phyloP scores from a whole-genome alignment of 2,329 filamentous ascomycete genomes.

The Aspergillus luchuensis region DNA sequence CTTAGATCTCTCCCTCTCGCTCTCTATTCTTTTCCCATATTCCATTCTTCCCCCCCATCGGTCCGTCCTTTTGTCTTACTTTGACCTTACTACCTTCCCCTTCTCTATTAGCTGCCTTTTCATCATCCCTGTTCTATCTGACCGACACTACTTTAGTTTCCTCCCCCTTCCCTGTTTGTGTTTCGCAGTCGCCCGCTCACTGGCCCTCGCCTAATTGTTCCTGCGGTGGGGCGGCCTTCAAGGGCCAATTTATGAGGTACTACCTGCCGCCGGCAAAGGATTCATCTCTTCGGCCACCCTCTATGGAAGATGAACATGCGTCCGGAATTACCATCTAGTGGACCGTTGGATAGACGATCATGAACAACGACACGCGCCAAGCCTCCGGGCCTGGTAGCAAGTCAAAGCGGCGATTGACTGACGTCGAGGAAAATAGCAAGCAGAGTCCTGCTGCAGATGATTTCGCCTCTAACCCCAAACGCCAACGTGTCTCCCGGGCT shows the following conservation, averaged over 20 bases:
- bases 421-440: conserved; percentile 34
- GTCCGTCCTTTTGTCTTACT: background rate
- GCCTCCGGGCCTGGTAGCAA: conserved; percentile 31
- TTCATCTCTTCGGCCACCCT: conserved; percentile 27
- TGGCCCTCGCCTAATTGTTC: background rate
- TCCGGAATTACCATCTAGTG: conserved; percentile 24
- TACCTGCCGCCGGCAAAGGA: conserved; percentile 32
- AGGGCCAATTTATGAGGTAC: conserved; percentile 12
- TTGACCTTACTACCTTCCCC: background rate
- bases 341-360: conserved; percentile 31
- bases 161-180: background rate
- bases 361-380: conserved; percentile 38
- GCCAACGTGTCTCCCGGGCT: conserved; percentile 67
- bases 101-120: background rate
- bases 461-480: conserved; percentile 50
- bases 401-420: conserved; percentile 34
- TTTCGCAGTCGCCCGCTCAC: background rate
- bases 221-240: conserved; percentile 11
- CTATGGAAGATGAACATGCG: conserved; percentile 33
- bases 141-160: background rate
- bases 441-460: conserved; percentile 30
- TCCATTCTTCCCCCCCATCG: conserved; percentile 1
- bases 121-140: background rate
- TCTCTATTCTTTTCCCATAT: conserved; percentile 7
- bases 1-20: conserved; percentile 10